These are phyloP conservation scores for Margaritispora aquatica DNA, from an alignment of 495 filamentous ascomycete species.

Conservation along the genomic window DNA sequence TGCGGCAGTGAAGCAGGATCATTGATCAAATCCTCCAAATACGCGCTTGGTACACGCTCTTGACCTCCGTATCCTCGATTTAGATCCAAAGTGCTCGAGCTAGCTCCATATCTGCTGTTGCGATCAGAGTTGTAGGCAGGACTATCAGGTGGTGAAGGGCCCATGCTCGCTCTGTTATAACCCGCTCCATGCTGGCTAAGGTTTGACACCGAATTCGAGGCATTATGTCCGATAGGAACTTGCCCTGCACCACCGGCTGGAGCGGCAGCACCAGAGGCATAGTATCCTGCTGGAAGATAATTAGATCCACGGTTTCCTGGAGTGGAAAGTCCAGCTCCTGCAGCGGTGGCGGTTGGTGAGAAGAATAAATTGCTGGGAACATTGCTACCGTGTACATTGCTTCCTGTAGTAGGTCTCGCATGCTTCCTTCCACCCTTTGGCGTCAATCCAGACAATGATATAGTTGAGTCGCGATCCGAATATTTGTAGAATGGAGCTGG, in stretches of 20 bases:
- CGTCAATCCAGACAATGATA: conserved; percentile 49
- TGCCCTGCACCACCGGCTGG: conserved; percentile 39
- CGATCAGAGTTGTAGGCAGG: conserved; percentile 39
- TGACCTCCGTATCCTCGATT: conserved; percentile 29
- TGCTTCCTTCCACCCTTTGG: conserved; percentile 32
- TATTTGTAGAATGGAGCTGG: conserved; percentile 51
- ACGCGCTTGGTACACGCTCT: conserved; percentile 81
- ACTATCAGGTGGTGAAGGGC: conserved; percentile 63
- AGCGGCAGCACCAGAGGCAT: conserved; percentile 59
- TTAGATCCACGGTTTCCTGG: conserved; percentile 51
- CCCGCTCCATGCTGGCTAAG: conserved; percentile 47
- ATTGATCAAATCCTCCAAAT: conserved; percentile 88
- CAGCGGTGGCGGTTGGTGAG: conserved; percentile 77
- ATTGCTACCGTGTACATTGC: conserved; percentile 37
- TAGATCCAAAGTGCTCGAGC: conserved; percentile 65
- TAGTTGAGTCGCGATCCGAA: conserved; percentile 49
- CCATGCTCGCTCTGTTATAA: conserved; percentile 35
- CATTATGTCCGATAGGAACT: conserved; percentile 42
- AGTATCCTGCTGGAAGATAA: conserved; percentile 91
- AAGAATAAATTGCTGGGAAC: conserved; percentile 70
- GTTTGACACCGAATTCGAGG: conserved; percentile 47
- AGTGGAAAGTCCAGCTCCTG: conserved; percentile 31
- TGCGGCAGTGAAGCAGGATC: conserved; percentile 23
- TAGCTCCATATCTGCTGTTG: conserved; percentile 41
- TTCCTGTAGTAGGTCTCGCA: conserved; percentile 34